Evolutionary conservation across 1,284 basidiomycete genomes (phyloP).

Genomic region (Cutaneotrichosporon sp.): DNA sequence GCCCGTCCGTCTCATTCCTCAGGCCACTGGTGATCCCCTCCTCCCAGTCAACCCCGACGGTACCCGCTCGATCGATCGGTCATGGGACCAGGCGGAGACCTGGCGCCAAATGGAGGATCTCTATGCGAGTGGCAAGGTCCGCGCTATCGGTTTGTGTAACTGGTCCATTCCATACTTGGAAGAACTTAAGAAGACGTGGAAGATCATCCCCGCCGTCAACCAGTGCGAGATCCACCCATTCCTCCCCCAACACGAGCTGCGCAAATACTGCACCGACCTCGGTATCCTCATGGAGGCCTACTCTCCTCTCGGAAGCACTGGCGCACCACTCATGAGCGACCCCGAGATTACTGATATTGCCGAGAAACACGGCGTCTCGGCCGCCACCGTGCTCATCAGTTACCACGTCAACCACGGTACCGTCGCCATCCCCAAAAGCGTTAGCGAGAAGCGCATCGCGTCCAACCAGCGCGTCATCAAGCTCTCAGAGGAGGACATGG

Average conservation of each 20-base stretch:
- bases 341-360: constrained; percentile 49
- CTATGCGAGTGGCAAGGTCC: constrained; percentile 51
- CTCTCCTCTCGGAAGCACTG: constrained; percentile 53
- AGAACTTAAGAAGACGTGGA: constrained; percentile 48
- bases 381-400: constrained; percentile 57
- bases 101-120: constrained; percentile 54
- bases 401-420: constrained; percentile 57
- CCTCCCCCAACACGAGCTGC: constrained; percentile 54
- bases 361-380: constrained; percentile 41
- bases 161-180: constrained; percentile 56
- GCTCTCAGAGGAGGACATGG: constrained; percentile 54
- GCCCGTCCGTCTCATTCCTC: constrained; percentile 60
- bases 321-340: constrained; percentile 54
- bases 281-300: constrained; percentile 56
- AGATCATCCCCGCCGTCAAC: constrained; percentile 51
- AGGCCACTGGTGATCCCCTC: constrained; percentile 64
- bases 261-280: constrained; percentile 54
- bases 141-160: constrained; percentile 55
- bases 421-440: constrained; percentile 57
- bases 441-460: constrained; percentile 54
- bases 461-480: constrained; percentile 56
- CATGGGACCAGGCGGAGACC: constrained; percentile 49
- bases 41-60: constrained; percentile 70
- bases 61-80: constrained; percentile 63
- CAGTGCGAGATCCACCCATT: constrained; percentile 54